Base-by-base conservation (phyloP, 495 filamentous ascomycete genomes). In the Xylaria palmicola region DNA sequence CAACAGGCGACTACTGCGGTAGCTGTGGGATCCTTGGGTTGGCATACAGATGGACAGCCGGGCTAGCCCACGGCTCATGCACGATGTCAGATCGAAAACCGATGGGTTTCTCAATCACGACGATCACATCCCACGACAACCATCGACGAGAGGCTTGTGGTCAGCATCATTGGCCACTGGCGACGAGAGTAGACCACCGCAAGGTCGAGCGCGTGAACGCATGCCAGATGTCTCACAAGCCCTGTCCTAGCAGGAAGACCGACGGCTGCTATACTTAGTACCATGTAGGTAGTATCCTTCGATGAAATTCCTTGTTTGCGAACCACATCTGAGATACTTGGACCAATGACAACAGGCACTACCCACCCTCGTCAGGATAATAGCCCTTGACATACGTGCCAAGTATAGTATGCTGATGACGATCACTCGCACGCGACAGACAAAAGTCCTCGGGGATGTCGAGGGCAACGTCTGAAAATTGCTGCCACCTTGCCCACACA, bases 51-150 rank as follows among this genome's bases (percentile, higher is more conserved):
- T 65, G 60, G 61, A 39, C 65, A 24, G 60, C 51, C 41, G 43
- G 60, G 60, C 41, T 49, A 56, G 60, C 36, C 39, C 64, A 67
- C 64, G 64, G 67, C 66, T 65, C 65, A 72, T 72, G 69, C 69
- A 69, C 69, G 67, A 72, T 72, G 69, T 72, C 61, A 72, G 69
- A 72, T 72, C 68, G 67, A 69, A 53, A 58, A 30, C 47, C 56
- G 56, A 59, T 59, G 56, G 45, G 36, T 61, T 65, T 69, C 59
- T 61, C 64, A 66, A 71, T 62, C 41, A 67, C 62, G 62, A 61
- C 61, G 68, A 67, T 63, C 66, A 56, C 59, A 67, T 67, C 64
- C 64, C 39, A 53, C 50, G 37, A 50, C 36, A 40, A 59, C 32
- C 19, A 27, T 24, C 29, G 17, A 49, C 20, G 15, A 19, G 30